Base-by-base conservation (phyloP, 2,329 filamentous ascomycete species). In the Ophiostoma himal-ulmi region DNA sequence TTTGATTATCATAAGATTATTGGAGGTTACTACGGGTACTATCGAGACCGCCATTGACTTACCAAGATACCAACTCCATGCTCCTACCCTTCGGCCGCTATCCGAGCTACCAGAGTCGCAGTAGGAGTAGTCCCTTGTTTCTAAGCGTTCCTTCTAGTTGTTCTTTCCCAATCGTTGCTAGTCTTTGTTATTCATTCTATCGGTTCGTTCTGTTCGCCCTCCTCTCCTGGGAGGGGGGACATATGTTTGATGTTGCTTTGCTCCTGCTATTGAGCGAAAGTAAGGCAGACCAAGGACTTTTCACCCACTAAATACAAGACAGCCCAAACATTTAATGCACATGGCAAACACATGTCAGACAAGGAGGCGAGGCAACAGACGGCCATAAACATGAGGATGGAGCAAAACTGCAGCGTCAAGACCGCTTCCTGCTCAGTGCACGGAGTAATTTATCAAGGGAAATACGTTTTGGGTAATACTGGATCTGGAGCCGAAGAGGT, bases 271-370 rank as follows among this genome's bases (percentile, higher is more conserved):
- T 17, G 6, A 48, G 44, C 4, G 44, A 48, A 6, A 8, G 17
- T 13, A 13, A 26, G 7, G 3, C n/a, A 13, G 4, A 11, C 13
- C 6, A 54, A 26, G 26, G 26, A 30, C 26, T 30, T 30, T 3
- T 3, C 17, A 14, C 13, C n/a, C n/a, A n/a, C n/a, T n/a, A 34
- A 17, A 34, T 11, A 10, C 54, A 22, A 60, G 54, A 62, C 26
- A 62, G n/a, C 52, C 57, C 57, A 62, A 34, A 41, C 36, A 64
- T 26, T 14, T 1, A 22, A 70, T 20, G 48, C 41, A 60, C 69
- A 64, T 64, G 64, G 69, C 57, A 70, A 67, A 67, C 64, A 67
- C 62, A 67, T 70, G 69, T 48, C 36, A 57, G 48, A 67, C 69
- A 70, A 60, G 69, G 60, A 62, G 57, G 7, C 57, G 5, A 52